Evolutionary conservation across 495 filamentous ascomycete genomes (phyloP).

Genomic region (Staphylotrichum tortipilum): DNA sequence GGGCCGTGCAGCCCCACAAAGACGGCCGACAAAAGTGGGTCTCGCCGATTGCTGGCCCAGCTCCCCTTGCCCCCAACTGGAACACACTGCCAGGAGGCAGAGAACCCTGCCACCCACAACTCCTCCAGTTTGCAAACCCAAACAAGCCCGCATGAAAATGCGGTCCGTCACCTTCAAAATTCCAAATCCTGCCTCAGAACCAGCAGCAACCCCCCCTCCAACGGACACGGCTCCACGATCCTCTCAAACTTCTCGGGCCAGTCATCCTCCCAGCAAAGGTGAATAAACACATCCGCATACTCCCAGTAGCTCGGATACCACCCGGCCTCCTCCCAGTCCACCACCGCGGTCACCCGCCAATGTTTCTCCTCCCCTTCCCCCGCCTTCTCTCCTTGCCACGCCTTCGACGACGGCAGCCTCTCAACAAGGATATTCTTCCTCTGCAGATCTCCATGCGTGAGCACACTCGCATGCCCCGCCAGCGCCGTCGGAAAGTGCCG

Average conservation of each 20-base stretch:
- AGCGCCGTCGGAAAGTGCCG: background rate
- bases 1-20: too few species aligned
- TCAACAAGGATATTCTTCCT: background rate
- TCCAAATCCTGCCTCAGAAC: background rate
- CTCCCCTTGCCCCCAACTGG: too few species aligned
- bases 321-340: background rate
- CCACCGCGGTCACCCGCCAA: background rate
- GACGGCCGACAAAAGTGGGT: too few species aligned
- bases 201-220: background rate
- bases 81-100: too few species aligned
- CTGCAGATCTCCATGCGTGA: background rate
- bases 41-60: too few species aligned
- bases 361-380: too few species aligned
- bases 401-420: background rate
- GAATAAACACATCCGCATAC: background rate
- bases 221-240: background rate
- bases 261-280: background rate
- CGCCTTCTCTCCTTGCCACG: background rate
- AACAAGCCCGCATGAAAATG: too few species aligned
- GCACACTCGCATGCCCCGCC: background rate
- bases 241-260: constrained; percentile 2
- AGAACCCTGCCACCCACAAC: too few species aligned
- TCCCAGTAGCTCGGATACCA: constrained; percentile 3
- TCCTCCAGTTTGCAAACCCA: too few species aligned
- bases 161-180: too few species aligned